Evolutionary conservation across 495 filamentous ascomycete species (phyloP), one percentile per base, ranked within the genome.

Genomic region (Podospora bellae-mahoneyi): DNA sequence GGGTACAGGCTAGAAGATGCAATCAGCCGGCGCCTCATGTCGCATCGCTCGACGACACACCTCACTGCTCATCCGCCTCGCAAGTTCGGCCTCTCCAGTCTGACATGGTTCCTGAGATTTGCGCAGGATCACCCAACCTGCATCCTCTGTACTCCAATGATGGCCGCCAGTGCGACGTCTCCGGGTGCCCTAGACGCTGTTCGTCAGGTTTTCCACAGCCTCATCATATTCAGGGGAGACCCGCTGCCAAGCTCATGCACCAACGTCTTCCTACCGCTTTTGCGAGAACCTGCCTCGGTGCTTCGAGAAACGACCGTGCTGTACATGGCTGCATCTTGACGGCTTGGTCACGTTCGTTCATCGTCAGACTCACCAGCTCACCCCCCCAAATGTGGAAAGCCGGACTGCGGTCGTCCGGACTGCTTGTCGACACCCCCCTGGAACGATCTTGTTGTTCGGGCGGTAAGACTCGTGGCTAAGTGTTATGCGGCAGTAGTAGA

Each of bases 1-100:
- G 54, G 39, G 63, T 62, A 23, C 54, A n/a, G 61, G 66, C 64
- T 69, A 58, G 65, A 53, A 27, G 27, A 28, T 66, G 65, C 58
- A 64, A 34, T 63, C 16, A 60, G 64, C 64, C 19, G 18, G 3
- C 48, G 39, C 7, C 32, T 56, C 56, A 1, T 7, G 20, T 18
- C 26, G 44, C 19, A 44, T 66, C n/a, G n/a, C 55, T 58, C 5
- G 23, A 27, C 20, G 15, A 2, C 7, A 7, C 55, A 53, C 26
- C 15, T 58, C 34, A 60, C 60, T 34, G 44, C 63, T 60, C 58
- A 19, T 9, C 58, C 58, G 16, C 58, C 19, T 69, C 56, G 65
- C 65, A 53, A 59, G 18, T 19, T 59, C 56, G 56, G 26, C 56
- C 18, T 27, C 39, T 48, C 39, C 39, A 48, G 39, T 48, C 39